Conservation (phyloP, 768 basidiomycete species). For the Tylopilus subfusipes region DNA sequence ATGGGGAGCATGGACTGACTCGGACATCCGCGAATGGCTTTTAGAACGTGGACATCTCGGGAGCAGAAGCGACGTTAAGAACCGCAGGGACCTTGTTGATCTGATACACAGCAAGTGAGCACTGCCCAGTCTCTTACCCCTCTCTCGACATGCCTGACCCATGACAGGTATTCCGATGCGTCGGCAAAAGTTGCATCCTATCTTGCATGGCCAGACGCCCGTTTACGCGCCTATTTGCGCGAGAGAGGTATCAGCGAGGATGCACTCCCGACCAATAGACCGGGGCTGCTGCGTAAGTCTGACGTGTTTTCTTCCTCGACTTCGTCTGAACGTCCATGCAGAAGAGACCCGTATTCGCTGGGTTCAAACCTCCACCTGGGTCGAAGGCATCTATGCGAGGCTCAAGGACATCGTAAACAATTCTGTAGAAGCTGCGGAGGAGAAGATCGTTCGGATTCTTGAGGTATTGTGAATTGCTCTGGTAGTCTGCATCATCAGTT, state of each 20-base stretch:
- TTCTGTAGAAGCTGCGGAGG: slow-evolving; percentile 73
- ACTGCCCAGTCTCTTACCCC: background rate
- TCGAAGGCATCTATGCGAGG: slow-evolving; percentile 54
- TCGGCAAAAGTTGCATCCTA: slow-evolving; percentile 55
- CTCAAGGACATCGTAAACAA: slow-evolving; percentile 65
- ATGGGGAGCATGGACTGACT: slow-evolving; percentile 70
- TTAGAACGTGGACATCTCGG: slow-evolving; percentile 66
- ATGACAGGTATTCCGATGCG: slow-evolving; percentile 51
- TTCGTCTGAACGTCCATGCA: slow-evolving; percentile 22
- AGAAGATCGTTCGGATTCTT: slow-evolving; percentile 54
- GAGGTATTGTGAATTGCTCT: slow-evolving; percentile 21
- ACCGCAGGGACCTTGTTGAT: slow-evolving; percentile 72
- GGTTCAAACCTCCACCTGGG: slow-evolving; percentile 58
- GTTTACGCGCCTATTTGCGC: slow-evolving; percentile 85
- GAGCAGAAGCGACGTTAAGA: slow-evolving; percentile 47
- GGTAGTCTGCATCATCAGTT: background rate
- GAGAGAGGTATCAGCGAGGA: slow-evolving; percentile 70
- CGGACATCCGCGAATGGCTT: slow-evolving; percentile 69
- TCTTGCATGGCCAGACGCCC: slow-evolving; percentile 88
- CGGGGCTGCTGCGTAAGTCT: slow-evolving; percentile 69
- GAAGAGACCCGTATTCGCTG: slow-evolving; percentile 79
- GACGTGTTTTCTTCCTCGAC: slow-evolving; percentile 12
- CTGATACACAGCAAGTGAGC: slow-evolving; percentile 68
- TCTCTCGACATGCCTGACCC: background rate
- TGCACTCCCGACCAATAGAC: slow-evolving; percentile 59